Percentiles rank a stretch among this genome's conserved stretches.
Conservation (phyloP, 2,329 filamentous ascomycete species). For the Fusarium musae region DNA sequence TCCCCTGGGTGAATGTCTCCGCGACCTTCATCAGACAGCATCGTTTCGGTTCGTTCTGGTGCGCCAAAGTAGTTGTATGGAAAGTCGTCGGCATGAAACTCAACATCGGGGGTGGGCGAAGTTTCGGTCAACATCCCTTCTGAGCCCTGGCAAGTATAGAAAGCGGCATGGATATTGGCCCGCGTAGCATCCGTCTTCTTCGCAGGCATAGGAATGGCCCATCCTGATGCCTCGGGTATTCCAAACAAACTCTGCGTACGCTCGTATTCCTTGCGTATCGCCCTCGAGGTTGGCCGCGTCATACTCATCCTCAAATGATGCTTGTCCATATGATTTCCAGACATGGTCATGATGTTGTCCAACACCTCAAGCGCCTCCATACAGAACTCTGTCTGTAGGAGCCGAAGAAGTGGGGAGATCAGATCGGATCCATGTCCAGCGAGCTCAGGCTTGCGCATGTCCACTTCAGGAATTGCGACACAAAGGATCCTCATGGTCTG, state of each 20-base stretch:
- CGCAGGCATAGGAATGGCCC: slow-evolving; percentile 94
- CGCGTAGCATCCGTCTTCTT: slow-evolving; percentile 88
- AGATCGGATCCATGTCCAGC: slow-evolving; percentile 92
- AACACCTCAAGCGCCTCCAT: slow-evolving; percentile 91
- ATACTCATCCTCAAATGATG: slow-evolving; percentile 98
- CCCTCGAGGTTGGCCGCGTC: slow-evolving; percentile 86
- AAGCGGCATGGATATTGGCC: slow-evolving; percentile 93
- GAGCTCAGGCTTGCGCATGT: slow-evolving; percentile 92
- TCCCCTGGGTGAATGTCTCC: slow-evolving; percentile 78
- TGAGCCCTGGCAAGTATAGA: slow-evolving; percentile 87
- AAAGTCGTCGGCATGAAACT: slow-evolving; percentile 92
- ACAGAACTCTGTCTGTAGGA: slow-evolving; percentile 93
- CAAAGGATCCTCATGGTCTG: slow-evolving; percentile 93
- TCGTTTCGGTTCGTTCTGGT: slow-evolving; percentile 82
- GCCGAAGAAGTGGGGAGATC: slow-evolving; percentile 88
- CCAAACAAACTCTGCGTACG: slow-evolving; percentile 94
- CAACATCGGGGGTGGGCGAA: slow-evolving; percentile 83
- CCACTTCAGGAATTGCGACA: slow-evolving; percentile 85
- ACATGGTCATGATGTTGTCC: slow-evolving; percentile 95
- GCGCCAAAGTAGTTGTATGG: slow-evolving; percentile 81
- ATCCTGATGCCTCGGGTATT: slow-evolving; percentile 93
- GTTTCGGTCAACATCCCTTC: slow-evolving; percentile 68
- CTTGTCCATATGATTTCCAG: slow-evolving; percentile 89
- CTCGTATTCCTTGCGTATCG: slow-evolving; percentile 93
- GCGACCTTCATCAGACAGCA: slow-evolving; percentile 87